Conservation (phyloP, 2,329 filamentous ascomycete genomes). For the Parascedosporium putredinis region DNA sequence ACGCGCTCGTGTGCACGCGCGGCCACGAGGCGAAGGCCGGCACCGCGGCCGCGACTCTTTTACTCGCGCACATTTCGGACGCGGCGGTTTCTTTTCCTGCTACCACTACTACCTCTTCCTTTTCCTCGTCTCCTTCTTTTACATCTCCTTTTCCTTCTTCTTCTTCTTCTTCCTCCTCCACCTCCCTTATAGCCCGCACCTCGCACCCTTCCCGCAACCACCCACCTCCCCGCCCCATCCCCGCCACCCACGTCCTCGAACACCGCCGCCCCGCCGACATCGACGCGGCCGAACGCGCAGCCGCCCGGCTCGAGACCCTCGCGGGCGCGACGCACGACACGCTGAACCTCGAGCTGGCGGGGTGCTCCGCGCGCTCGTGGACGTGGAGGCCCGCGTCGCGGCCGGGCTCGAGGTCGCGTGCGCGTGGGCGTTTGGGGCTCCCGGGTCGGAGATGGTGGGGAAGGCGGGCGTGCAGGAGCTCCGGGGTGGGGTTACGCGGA, state of each 20-base stretch:
- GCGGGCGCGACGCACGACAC: conserved; percentile 19
- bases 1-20: conserved; percentile 21
- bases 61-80: conserved; percentile 25
- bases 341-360: conserved; percentile 19
- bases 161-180: too few relatives aligned
- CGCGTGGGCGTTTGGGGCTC: conserved; percentile 12
- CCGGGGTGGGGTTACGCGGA: conserved; percentile 5
- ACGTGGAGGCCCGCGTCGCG: conserved; percentile 21
- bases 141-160: too few relatives aligned
- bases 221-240: not conserved
- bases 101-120: too few relatives aligned
- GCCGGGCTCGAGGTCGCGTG: not conserved
- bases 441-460: conserved; percentile 11
- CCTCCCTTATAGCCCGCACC: too few relatives aligned
- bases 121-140: too few relatives aligned
- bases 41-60: conserved; percentile 24
- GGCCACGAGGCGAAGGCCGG: conserved; percentile 26
- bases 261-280: conserved; percentile 29
- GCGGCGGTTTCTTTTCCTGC: too few relatives aligned
- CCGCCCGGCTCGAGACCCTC: conserved; percentile 23
- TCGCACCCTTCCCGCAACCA: conserved; percentile 7
- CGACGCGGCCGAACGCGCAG: conserved; percentile 26
- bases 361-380: conserved; percentile 20
- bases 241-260: conserved; percentile 19
- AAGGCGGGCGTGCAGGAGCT: not conserved